A percentile compares a stretch with the other conserved stretches of the same genome.
Evolutionary conservation across 2,329 filamentous ascomycete genomes (phyloP).

Genomic region (Phyllachora maydis): DNA sequence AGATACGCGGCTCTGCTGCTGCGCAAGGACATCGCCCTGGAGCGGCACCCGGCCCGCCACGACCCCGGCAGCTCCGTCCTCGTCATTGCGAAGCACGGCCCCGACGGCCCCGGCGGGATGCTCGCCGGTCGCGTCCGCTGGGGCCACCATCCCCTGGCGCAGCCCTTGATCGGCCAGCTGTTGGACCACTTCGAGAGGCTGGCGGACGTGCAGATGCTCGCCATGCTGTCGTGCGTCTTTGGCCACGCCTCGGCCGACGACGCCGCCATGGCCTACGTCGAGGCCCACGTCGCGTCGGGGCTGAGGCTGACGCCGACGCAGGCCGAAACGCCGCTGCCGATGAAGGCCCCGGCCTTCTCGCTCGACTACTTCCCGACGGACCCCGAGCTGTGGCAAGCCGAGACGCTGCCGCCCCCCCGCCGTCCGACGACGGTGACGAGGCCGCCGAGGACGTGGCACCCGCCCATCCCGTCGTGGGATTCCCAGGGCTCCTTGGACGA

Average conservation of each 20-base stretch:
- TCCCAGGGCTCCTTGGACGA: slow-evolving; percentile 39
- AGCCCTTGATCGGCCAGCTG: slow-evolving; percentile 37
- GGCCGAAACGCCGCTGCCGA: slow-evolving; percentile 38
- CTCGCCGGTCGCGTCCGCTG: slow-evolving; percentile 44
- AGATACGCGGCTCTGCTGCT: slow-evolving; percentile 59
- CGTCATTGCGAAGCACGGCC: slow-evolving; percentile 43
- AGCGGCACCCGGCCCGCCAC: slow-evolving; percentile 37
- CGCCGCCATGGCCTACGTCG: slow-evolving; percentile 33
- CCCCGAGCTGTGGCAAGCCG: slow-evolving; percentile 28
- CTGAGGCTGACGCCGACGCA: no score
- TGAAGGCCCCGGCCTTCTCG: slow-evolving; percentile 46
- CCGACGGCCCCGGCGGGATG: slow-evolving; percentile 5
- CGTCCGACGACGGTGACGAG: no score
- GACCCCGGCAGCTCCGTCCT: slow-evolving; percentile 30
- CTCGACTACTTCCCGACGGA: slow-evolving; percentile 45
- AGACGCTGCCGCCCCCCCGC: slow-evolving; percentile 36
- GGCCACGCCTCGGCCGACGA: slow-evolving; percentile 36
- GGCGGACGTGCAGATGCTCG: slow-evolving; percentile 48
- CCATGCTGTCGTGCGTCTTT: slow-evolving; percentile 52
- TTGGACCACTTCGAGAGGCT: slow-evolving; percentile 41
- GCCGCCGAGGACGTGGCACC: no score
- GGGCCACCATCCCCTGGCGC: slow-evolving; percentile 44
- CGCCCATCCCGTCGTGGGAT: slow-evolving; percentile 30
- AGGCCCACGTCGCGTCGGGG: slow-evolving; percentile 30
- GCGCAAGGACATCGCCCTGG: slow-evolving; percentile 53